Evolutionary conservation across 257 asterid species (phyloP).

Genomic region (Coffea canephora): DNA sequence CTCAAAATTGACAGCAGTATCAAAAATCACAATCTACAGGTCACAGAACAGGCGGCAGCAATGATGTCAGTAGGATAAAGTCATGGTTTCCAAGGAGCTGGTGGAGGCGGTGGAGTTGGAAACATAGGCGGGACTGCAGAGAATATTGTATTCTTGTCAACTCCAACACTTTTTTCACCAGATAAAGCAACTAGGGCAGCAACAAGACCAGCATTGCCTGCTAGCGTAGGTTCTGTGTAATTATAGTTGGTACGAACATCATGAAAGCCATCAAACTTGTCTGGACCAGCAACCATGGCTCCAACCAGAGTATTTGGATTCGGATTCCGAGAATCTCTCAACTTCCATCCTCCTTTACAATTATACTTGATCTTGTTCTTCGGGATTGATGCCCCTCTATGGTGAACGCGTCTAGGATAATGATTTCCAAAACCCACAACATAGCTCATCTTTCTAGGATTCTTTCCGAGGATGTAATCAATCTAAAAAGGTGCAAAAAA

Average conservation of each 20-base stretch:
- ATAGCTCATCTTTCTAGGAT: conserved; percentile 94
- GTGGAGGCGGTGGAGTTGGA: conserved; percentile 94
- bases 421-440: conserved; percentile 78
- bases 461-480: conserved; percentile 82
- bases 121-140: conserved; percentile 97
- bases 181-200: conserved; percentile 93
- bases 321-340: conserved; percentile 72
- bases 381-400: conserved; percentile 92
- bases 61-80: conserved; percentile 4
- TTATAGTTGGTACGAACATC: conserved; percentile 86
- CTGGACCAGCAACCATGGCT: conserved; percentile 99
- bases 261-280: conserved; percentile 72
- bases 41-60: conserved; percentile 16
- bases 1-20: conserved; percentile 18
- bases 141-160: conserved; percentile 89
- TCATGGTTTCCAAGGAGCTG: conserved; percentile 97
- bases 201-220: conserved; percentile 94
- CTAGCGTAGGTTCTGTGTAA: conserved; percentile 91
- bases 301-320: conserved; percentile 74
- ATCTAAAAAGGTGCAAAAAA: conserved; percentile 40
- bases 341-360: conserved; percentile 96
- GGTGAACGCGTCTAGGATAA: conserved; percentile 89
- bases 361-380: conserved; percentile 65
- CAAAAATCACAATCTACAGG: conserved; percentile 25
- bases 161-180: conserved; percentile 45